Percentiles rank a stretch among this genome's conserved stretches.
phyloP scores from a whole-genome alignment of 2,329 filamentous ascomycete genomes.

The Pseudogymnoascus pannorum region DNA sequence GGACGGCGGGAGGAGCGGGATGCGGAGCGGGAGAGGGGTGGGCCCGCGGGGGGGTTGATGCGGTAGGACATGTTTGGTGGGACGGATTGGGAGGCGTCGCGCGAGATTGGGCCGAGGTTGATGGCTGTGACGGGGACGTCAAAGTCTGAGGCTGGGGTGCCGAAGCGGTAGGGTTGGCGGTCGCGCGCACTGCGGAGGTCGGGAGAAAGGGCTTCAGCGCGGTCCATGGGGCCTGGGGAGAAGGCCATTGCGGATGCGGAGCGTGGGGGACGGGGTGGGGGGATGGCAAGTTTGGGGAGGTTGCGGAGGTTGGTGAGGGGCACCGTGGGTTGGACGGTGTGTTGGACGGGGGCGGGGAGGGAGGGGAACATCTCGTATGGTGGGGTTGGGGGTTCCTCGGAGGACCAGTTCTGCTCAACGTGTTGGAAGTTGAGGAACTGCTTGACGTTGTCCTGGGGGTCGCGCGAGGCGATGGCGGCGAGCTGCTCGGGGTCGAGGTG shows the following conservation, averaged over 20 bases:
- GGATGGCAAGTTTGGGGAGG: constrained; percentile 58
- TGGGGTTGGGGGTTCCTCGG: constrained; percentile 60
- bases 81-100: constrained; percentile 81
- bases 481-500: constrained; percentile 69
- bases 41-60: constrained; percentile 26
- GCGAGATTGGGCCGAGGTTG: constrained; percentile 62
- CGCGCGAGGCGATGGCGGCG: constrained; percentile 59
- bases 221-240: constrained; percentile 46
- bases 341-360: constrained; percentile 16
- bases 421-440: constrained; percentile 87
- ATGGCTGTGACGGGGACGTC: constrained; percentile 77
- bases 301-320: constrained; percentile 50
- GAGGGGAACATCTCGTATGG: constrained; percentile 57
- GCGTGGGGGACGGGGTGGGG: constrained; percentile 29
- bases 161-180: constrained; percentile 63
- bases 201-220: constrained; percentile 43
- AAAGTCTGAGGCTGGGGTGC: constrained; percentile 85
- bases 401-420: constrained; percentile 33
- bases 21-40: constrained; percentile 19
- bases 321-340: background rate
- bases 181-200: constrained; percentile 43
- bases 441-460: constrained; percentile 87
- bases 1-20: constrained; percentile 29
- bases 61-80: constrained; percentile 88
- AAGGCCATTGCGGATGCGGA: constrained; percentile 32